Evolutionary conservation across 225 moss, liverwort and hornwort genomes (phyloP).

Genomic region (Thuidium tamariscinum): DNA sequence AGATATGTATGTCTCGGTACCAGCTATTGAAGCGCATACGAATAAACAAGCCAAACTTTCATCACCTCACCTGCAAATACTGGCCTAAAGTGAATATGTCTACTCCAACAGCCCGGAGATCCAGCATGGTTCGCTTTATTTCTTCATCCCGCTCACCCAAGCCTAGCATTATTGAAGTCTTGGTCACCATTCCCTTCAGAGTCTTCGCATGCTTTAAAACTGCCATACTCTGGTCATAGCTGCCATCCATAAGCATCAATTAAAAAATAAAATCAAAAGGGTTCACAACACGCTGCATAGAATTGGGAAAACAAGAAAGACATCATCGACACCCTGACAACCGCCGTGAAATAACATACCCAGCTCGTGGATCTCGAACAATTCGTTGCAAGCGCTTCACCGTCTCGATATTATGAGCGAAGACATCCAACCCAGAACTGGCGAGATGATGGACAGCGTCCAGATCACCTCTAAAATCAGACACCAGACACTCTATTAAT

Average conservation of each 20-base stretch:
- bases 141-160: slow-evolving; percentile 85
- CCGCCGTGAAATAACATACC: slow-evolving; percentile 22
- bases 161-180: slow-evolving; percentile 89
- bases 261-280: neutral
- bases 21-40: neutral
- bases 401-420: slow-evolving; percentile 92
- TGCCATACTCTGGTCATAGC: slow-evolving; percentile 84
- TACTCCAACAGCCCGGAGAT: slow-evolving; percentile 68
- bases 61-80: slow-evolving; percentile 64
- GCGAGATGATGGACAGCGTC: slow-evolving; percentile 69
- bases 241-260: slow-evolving; percentile 16
- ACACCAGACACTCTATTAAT: slow-evolving; percentile 85
- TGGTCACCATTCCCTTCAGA: slow-evolving; percentile 83
- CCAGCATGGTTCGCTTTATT: slow-evolving; percentile 79
- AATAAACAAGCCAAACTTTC: neutral
- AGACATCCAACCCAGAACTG: slow-evolving; percentile 81
- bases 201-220: slow-evolving; percentile 80
- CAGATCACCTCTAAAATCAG: slow-evolving; percentile 89
- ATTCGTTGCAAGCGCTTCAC: slow-evolving; percentile 78
- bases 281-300: neutral
- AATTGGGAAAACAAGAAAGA: neutral
- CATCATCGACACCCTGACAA: neutral
- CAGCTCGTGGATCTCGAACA: slow-evolving; percentile 87
- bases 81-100: slow-evolving; percentile 93
- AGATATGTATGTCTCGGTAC: neutral